Evolutionary conservation across 805 yeast genomes (phyloP).

Genomic region (Gaillardinia entomophila): DNA sequence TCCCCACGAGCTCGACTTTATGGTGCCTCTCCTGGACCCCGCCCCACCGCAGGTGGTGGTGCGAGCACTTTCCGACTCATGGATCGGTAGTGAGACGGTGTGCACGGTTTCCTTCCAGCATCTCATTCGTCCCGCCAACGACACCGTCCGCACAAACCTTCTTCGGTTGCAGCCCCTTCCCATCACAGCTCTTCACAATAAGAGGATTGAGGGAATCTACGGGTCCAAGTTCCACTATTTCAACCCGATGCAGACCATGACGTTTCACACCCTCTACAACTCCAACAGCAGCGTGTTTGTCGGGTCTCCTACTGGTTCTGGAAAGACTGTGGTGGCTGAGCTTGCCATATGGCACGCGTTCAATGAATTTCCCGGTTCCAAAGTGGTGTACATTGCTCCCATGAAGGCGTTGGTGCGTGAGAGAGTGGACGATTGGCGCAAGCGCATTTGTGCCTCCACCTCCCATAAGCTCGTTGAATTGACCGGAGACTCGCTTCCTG

Average conservation of each 20-base stretch:
- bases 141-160: conserved; percentile 77
- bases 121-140: conserved; percentile 81
- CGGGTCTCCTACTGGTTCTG: conserved; percentile 98
- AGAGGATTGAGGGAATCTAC: conserved; percentile 64
- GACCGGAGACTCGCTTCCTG: conserved; percentile 81
- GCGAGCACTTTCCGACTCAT: conserved; percentile 72
- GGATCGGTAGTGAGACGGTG: conserved; percentile 81
- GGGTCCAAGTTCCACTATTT: conserved; percentile 68
- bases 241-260: conserved; percentile 99
- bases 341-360: conserved; percentile 97
- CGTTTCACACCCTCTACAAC: conserved; percentile 83
- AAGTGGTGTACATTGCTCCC: conserved; percentile 81
- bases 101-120: conserved; percentile 85
- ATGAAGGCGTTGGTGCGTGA: conserved; percentile 85
- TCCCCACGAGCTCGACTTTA: conserved; percentile 75
- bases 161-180: conserved; percentile 84
- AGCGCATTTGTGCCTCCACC: conserved; percentile 41
- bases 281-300: conserved; percentile 75
- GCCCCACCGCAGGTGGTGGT: conserved; percentile 85
- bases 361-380: conserved; percentile 70
- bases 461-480: conserved; percentile 59
- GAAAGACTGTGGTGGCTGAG: conserved; percentile 96
- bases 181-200: conserved; percentile 67
- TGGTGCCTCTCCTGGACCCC: conserved; percentile 87
- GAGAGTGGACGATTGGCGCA: conserved; percentile 76